Percentiles rank a stretch among this genome's conserved stretches.
Evolutionary conservation across 176 grass and related monocot genomes (phyloP).

Genomic region (Carex kokanica): DNA sequence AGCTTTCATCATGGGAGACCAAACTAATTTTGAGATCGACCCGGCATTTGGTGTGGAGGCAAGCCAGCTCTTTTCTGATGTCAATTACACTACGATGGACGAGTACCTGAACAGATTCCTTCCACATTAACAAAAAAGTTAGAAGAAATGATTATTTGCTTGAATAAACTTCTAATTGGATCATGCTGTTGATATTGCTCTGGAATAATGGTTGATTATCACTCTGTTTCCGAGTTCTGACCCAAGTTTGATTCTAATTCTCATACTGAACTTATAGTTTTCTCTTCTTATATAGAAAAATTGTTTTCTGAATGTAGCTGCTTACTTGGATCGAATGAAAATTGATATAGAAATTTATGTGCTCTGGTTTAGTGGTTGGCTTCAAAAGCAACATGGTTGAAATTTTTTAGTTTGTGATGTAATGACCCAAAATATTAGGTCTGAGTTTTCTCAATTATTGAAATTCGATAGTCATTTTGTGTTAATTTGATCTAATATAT

Average conservation of each 20-base stretch:
- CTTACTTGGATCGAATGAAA: background rate
- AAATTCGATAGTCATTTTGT: too few relatives aligned
- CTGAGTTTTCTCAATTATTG: background rate
- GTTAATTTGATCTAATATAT: too few relatives aligned
- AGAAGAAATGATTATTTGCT: background rate
- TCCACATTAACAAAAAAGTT: constrained; percentile 4
- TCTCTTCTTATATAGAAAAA: background rate
- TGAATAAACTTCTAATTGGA: background rate
- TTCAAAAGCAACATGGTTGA: background rate
- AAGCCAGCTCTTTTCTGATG: constrained; percentile 46
- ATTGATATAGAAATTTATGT: background rate
- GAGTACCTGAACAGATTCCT: constrained; percentile 51
- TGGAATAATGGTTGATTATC: background rate
- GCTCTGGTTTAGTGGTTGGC: background rate
- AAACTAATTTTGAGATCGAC: constrained; percentile 32
- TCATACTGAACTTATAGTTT: background rate
- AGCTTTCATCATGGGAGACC: constrained; percentile 35
- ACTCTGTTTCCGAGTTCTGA: background rate
- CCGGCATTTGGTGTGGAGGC: constrained; percentile 44
- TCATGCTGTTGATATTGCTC: background rate
- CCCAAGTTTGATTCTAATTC: background rate
- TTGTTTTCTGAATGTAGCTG: background rate
- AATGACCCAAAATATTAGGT: background rate
- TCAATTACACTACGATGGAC: constrained; percentile 55
- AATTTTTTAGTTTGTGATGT: background rate